Evolutionary conservation across 768 basidiomycete species (phyloP).

Genomic region (Boletus sp.): DNA sequence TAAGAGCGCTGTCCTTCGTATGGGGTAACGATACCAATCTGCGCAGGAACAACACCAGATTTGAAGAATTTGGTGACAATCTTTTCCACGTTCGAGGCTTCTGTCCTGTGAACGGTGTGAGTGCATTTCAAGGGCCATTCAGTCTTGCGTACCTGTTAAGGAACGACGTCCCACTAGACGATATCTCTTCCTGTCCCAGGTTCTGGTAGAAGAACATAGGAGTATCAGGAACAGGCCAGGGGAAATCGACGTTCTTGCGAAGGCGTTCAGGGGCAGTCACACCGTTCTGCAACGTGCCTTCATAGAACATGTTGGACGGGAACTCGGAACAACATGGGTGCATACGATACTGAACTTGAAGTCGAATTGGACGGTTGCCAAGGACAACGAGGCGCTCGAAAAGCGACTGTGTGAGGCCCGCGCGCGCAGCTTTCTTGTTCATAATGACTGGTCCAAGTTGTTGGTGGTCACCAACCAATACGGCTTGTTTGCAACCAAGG

Average conservation of each 20-base stretch:
- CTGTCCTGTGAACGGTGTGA: constrained; percentile 59
- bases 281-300: constrained; percentile 97
- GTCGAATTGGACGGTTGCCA: constrained; percentile 93
- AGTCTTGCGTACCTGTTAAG: constrained; percentile 66
- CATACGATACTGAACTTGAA: constrained; percentile 99
- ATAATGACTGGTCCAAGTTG: constrained; percentile 99
- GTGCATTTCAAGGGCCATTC: background rate
- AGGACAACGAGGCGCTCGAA: constrained; percentile 97
- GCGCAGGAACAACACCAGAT: constrained; percentile 90
- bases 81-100: constrained; percentile 99
- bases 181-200: constrained; percentile 97
- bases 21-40: constrained; percentile 98
- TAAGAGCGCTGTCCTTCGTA: constrained; percentile 99
- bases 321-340: constrained; percentile 99
- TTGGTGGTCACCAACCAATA: constrained; percentile 94
- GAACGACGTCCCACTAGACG: constrained; percentile 97
- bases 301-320: constrained; percentile 99
- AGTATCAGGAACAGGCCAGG: constrained; percentile 95
- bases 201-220: constrained; percentile 99
- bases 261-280: constrained; percentile 97
- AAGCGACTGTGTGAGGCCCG: constrained; percentile 95
- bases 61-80: constrained; percentile 99
- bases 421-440: constrained; percentile 99
- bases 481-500: constrained; percentile 97
- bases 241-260: constrained; percentile 98